Percentiles rank a stretch among this genome's conserved stretches.
phyloP scores from a whole-genome alignment of 139 green algal genomes.

The Nannochloris sp. region DNA sequence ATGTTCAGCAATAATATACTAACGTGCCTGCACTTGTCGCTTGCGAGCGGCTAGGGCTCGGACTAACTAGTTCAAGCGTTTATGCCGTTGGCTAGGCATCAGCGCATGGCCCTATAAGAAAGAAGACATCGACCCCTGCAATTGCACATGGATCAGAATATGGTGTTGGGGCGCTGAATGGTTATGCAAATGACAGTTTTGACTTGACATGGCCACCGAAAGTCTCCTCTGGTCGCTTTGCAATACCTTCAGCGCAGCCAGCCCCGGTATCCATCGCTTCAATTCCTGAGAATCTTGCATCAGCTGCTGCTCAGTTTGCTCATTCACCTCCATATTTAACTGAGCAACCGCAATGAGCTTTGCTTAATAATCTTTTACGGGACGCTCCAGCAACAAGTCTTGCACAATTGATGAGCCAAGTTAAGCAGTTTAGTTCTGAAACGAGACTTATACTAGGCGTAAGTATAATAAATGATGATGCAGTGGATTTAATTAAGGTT shows the following conservation, averaged over 20 bases:
- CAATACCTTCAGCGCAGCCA: neutral
- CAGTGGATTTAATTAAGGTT: neutral
- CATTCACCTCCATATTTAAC: neutral
- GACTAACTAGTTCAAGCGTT: neutral
- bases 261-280: neutral
- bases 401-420: no score
- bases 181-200: no score
- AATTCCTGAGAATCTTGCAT: neutral
- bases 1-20: neutral
- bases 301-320: neutral
- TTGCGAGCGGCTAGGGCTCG: neutral
- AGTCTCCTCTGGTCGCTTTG: constrained; percentile 1
- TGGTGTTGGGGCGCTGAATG: no score
- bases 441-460: no score
- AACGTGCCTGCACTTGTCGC: neutral
- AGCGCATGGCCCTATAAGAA: neutral
- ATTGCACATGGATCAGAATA: no score
- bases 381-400: no score
- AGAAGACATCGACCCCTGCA: neutral
- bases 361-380: neutral
- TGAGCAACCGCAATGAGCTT: neutral
- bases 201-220: no score
- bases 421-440: no score
- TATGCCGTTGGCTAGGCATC: neutral
- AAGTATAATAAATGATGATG: neutral